phyloP scores from a whole-genome alignment of 2,329 filamentous ascomycete species.

The Tolypocladium pustulatum region DNA sequence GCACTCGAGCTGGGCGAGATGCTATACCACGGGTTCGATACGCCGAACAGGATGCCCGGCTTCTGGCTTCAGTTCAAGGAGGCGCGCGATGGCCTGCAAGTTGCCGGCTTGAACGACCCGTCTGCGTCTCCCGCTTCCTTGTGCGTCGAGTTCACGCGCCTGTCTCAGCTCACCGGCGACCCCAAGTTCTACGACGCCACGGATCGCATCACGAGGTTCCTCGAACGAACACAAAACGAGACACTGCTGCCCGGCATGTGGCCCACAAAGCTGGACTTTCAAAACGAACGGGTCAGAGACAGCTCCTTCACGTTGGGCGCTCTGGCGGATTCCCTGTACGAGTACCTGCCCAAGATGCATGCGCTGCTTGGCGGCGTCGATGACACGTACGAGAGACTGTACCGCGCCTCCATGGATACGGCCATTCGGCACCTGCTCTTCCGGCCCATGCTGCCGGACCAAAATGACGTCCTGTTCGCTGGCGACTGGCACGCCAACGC shows the following conservation, averaged over 20 bases:
- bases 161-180: constrained; percentile 63
- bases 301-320: constrained; percentile 41
- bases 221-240: constrained; percentile 56
- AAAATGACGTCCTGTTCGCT: constrained; percentile 46
- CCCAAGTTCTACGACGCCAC: constrained; percentile 69
- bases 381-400: constrained; percentile 53
- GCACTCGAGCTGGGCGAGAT: constrained; percentile 42
- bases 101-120: constrained; percentile 36
- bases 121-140: constrained; percentile 51
- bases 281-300: constrained; percentile 39
- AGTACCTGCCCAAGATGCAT: constrained; percentile 53
- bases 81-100: constrained; percentile 32
- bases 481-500: constrained; percentile 17
- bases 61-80: constrained; percentile 35
- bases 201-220: constrained; percentile 58
- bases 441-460: constrained; percentile 53
- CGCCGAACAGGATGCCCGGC: constrained; percentile 38
- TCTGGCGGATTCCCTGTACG: constrained; percentile 47
- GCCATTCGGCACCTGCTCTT: constrained; percentile 56
- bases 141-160: constrained; percentile 62
- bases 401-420: constrained; percentile 51
- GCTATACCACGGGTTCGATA: constrained; percentile 44
- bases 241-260: constrained; percentile 70
- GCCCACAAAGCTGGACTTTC: constrained; percentile 53
- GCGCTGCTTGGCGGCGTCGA: constrained; percentile 55